Percentiles rank a stretch among this genome's conserved stretches.
Evolutionary conservation across 768 basidiomycete species (phyloP).

Genomic region (Punctularia strigosozonata): DNA sequence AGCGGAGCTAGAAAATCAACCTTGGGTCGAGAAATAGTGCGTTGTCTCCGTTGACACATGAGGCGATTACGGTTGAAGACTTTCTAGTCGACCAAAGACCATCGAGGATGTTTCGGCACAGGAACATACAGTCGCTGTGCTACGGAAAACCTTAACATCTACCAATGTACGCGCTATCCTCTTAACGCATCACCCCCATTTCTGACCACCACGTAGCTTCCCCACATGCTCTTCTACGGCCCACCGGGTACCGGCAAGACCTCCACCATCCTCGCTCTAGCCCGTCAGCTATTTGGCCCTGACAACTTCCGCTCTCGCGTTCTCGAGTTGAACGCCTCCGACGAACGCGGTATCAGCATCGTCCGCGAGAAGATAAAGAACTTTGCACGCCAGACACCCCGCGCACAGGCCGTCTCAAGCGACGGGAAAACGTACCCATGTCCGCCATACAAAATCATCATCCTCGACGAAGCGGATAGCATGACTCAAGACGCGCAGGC

Average conservation of each 20-base stretch:
- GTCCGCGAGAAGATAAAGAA: constrained; percentile 98
- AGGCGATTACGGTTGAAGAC: background rate
- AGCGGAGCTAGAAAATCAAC: constrained; percentile 54
- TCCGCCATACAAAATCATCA: constrained; percentile 98
- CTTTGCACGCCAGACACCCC: constrained; percentile 88
- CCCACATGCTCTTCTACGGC: constrained; percentile 99
- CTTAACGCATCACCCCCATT: background rate
- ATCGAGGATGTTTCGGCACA: constrained; percentile 98
- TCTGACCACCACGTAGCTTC: constrained; percentile 44
- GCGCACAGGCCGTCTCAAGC: constrained; percentile 60
- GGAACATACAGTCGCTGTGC: constrained; percentile 88
- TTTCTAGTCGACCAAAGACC: constrained; percentile 80
- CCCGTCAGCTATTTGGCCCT: constrained; percentile 92
- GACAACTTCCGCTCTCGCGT: constrained; percentile 91
- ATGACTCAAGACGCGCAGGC: constrained; percentile 99
- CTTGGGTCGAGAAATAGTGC: constrained; percentile 99
- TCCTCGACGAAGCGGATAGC: constrained; percentile 96
- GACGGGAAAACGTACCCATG: constrained; percentile 84
- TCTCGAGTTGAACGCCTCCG: constrained; percentile 95
- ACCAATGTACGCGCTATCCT: constrained; percentile 56
- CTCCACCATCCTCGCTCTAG: constrained; percentile 89
- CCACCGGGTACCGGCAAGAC: constrained; percentile 99
- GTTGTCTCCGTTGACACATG: constrained; percentile 12
- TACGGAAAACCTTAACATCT: constrained; percentile 82
- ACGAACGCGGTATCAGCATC: constrained; percentile 94